A percentile compares a stretch with the other conserved stretches of the same genome.
Conservation (phyloP, 129 eudicot genomes). For the Flaveria linearis region DNA sequence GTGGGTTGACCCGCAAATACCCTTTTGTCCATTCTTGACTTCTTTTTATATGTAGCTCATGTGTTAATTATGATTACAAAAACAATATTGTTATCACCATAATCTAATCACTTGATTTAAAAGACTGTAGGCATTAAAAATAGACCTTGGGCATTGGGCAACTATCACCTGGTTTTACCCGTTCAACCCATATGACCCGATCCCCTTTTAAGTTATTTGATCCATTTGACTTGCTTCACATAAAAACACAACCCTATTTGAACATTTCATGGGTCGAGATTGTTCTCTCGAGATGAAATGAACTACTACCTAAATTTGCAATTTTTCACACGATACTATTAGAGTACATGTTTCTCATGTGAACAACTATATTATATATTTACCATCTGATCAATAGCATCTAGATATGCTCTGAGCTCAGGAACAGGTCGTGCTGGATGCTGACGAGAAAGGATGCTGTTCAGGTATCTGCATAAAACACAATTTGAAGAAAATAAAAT, state of each 20-base stretch:
- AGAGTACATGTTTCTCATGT: not conserved
- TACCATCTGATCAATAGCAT: constrained; percentile 77
- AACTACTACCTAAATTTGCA: constrained; percentile 6
- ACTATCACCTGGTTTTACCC: not conserved
- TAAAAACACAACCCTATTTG: not conserved
- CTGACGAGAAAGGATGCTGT: constrained; percentile 63
- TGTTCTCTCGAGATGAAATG: not conserved
- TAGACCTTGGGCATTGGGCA: not conserved
- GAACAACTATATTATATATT: not conserved
- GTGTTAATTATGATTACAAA: not conserved
- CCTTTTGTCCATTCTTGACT: not conserved
- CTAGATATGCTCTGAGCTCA: constrained; percentile 54
- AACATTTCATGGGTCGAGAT: not conserved
- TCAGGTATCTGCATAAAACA: constrained; percentile 54
- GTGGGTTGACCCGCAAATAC: not conserved
- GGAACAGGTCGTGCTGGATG: constrained; percentile 53
- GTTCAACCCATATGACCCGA: not conserved
- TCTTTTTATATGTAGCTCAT: not conserved
- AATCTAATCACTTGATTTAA: not conserved
- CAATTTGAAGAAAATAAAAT: constrained; percentile 10
- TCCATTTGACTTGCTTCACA: not conserved
- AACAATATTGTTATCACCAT: not conserved
- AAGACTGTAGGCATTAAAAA: not conserved
- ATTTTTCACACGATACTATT: not conserved
- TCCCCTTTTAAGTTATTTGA: not conserved